Evolutionary conservation across 495 filamentous ascomycete species (phyloP), one percentile per base, ranked within the genome.

Genomic region (Saxophila tyrrhenica): DNA sequence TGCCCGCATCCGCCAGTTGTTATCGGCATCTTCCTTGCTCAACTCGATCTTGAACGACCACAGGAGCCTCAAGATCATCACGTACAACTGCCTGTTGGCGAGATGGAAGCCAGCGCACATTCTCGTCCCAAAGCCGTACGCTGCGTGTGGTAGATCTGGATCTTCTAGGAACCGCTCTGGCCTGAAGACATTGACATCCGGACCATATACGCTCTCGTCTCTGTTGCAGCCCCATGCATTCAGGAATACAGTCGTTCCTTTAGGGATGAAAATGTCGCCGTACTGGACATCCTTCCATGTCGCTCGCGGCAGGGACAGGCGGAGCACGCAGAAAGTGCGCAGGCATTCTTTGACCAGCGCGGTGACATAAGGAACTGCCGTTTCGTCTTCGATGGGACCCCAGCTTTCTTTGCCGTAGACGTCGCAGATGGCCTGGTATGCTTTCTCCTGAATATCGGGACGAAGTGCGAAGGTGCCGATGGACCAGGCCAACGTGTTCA

Each of bases 161-260:
- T 78, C 73, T 60, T 82, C 78, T 32, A 81, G 57, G 76, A 78
- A 85, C 13, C 81, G 68, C 58, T 84, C 79, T 9, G 81, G 81
- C 16, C 73, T 63, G 64, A 84, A 83, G 24, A 62, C 68, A 21
- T 79, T 72, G 1, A 80, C 80, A 57, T 84, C 77, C 21, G 59
- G 56, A 3, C 51, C 51, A 75, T 77, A 83, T 25, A 82, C 68
- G 24, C 75, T 73, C 1, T 75, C 71, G 57, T 85, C 79, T 69
- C 75, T 79, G 48, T 82, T 84, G 54, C 80, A 83, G 9, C 78
- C 78, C 80, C 79, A 83, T 0, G 78, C 75, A 62, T 85, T 84
- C 54, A 85, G 65, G 63, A 82, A 83, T 41, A 82, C 73, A 0
- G 80, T 77, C 5, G 76, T 82, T 19, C 77, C 76, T 29, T 75